phyloP scores from a whole-genome alignment of 495 filamentous ascomycete species.

The Aspergillus conjunctus region DNA sequence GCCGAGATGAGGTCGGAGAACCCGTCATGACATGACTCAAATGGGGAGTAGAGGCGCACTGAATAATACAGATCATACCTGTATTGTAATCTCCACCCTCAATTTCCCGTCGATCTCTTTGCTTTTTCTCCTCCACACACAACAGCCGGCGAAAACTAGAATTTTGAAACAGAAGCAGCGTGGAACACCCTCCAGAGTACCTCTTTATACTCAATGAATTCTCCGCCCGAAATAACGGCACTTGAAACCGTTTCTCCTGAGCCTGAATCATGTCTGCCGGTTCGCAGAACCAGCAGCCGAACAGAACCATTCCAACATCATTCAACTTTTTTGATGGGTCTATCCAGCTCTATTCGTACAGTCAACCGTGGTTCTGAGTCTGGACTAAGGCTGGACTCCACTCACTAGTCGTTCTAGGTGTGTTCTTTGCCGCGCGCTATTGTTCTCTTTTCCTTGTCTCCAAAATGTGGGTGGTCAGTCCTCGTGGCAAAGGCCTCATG shows the following conservation, averaged over 20 bases:
- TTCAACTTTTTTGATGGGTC: not conserved
- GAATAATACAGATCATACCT: not conserved
- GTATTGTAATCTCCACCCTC: constrained; percentile 23
- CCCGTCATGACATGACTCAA: too few species aligned
- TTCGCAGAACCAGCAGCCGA: not conserved
- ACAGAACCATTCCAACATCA: not conserved
- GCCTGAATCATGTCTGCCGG: not conserved
- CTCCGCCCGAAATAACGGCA: not conserved
- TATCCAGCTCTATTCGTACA: not conserved
- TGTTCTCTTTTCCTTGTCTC: constrained; percentile 1
- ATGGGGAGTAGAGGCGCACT: not conserved
- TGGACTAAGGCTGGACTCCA: constrained; percentile 25
- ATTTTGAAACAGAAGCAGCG: too few species aligned
- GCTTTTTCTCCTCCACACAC: not conserved
- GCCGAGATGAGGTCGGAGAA: too few species aligned
- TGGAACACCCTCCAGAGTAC: too few species aligned
- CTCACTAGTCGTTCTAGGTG: constrained; percentile 39
- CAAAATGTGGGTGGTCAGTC: not conserved
- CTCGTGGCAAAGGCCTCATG: not conserved
- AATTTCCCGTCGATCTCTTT: constrained; percentile 22
- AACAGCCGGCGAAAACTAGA: not conserved
- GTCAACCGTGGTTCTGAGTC: constrained; percentile 18
- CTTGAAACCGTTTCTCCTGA: not conserved
- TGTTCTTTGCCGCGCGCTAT: constrained; percentile 30
- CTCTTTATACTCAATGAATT: not conserved